These are phyloP conservation scores for Pholiota conissans DNA, from an alignment of 768 basidiomycete species.

Conservation along the genomic window DNA sequence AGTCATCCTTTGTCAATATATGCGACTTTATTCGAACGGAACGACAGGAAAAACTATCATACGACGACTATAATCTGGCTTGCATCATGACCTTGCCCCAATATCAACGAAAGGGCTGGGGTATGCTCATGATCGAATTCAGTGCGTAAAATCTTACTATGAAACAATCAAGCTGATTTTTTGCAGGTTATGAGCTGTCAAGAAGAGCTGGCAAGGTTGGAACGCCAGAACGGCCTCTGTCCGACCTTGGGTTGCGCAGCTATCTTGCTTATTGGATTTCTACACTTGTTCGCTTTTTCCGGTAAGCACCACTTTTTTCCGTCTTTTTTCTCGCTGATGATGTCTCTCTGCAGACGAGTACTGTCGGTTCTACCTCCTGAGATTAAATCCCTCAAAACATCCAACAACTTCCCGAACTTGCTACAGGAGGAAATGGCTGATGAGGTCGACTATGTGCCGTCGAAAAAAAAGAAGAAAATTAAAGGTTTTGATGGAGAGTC, in stretches of 20 bases:
- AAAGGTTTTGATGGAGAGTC: conserved; percentile 82
- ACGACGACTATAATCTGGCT: conserved; percentile 96
- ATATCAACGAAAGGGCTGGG: conserved; percentile 86
- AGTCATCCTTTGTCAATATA: neutral
- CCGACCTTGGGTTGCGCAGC: conserved; percentile 87
- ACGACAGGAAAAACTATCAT: conserved; percentile 86
- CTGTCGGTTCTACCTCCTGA: conserved; percentile 63
- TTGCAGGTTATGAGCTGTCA: conserved; percentile 88
- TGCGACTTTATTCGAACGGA: neutral
- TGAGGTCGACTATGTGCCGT: conserved; percentile 22
- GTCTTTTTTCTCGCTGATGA: neutral
- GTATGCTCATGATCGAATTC: conserved; percentile 97
- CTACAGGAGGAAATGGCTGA: conserved; percentile 29
- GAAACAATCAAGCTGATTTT: too few species aligned
- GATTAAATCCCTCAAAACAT: conserved; percentile 41
- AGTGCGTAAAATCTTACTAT: too few species aligned
- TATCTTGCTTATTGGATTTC: conserved; percentile 91
- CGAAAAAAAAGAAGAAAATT: conserved; percentile 43
- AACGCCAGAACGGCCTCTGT: conserved; percentile 93
- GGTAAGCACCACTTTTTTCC: conserved; percentile 40
- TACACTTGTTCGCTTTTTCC: conserved; percentile 80
- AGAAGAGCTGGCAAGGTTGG: conserved; percentile 77
- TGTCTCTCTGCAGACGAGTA: conserved; percentile 40
- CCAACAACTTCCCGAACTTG: conserved; percentile 43
- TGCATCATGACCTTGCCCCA: conserved; percentile 96